Conservation (phyloP, 73 alveolate genomes). For the Tetrahymena elliotti region DNA sequence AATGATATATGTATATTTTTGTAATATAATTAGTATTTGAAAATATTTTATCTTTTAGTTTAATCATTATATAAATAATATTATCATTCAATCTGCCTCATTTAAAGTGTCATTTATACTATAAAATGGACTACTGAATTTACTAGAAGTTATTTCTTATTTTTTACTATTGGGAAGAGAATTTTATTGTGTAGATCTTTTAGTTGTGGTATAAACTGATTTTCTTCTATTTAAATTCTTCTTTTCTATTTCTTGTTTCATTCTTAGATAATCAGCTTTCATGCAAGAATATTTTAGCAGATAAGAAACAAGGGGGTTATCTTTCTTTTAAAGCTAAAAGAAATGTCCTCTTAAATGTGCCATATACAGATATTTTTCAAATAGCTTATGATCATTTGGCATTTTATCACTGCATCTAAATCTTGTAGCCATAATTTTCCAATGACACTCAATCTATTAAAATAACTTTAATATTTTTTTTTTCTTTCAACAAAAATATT, state of each 20-base stretch:
- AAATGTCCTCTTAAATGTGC: constrained; percentile 34
- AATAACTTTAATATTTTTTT: background rate
- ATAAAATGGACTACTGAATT: background rate
- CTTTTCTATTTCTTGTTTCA: background rate
- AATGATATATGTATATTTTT: too few relatives aligned
- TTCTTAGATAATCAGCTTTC: background rate
- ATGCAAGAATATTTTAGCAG: background rate
- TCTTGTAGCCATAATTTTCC: constrained; percentile 36
- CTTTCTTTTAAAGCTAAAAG: background rate
- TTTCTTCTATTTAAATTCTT: background rate
- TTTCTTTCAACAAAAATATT: background rate
- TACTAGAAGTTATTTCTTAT: background rate
- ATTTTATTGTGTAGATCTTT: background rate
- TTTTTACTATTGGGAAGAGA: background rate
- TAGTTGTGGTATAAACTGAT: background rate
- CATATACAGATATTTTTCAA: background rate
- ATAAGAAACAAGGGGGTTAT: background rate
- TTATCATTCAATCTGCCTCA: background rate
- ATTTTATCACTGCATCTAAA: constrained; percentile 1
- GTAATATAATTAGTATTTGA: too few relatives aligned
- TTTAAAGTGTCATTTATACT: background rate
- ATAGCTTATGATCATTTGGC: background rate
- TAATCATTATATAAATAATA: too few relatives aligned
- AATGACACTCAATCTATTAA: constrained; percentile 10
- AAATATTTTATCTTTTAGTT: too few relatives aligned